Evolutionary conservation across 2,329 filamentous ascomycete genomes (phyloP).

Genomic region (Daldinia sp.): DNA sequence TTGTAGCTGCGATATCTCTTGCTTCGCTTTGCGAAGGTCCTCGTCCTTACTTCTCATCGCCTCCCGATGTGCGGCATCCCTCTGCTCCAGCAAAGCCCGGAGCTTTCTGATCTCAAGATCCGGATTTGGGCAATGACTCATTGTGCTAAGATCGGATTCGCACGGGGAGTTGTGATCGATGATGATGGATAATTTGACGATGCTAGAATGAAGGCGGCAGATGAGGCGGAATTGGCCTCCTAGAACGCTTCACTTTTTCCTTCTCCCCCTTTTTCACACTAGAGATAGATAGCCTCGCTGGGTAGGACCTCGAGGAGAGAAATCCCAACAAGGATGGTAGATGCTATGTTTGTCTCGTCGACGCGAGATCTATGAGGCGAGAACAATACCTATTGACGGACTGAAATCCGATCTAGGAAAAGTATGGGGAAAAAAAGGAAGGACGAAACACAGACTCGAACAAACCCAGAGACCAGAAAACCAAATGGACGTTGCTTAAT

Average conservation of each 20-base stretch:
- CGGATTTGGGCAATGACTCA: slow-evolving; percentile 45
- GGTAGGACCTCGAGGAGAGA: slow-evolving; percentile 33
- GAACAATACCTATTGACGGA: slow-evolving; percentile 40
- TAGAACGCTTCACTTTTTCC: slow-evolving; percentile 37
- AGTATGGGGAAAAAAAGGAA: slow-evolving; percentile 39
- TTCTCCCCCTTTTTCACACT: slow-evolving; percentile 35
- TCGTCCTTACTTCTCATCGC: slow-evolving; percentile 46
- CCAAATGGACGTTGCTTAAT: slow-evolving; percentile 43
- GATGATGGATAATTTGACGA: slow-evolving; percentile 26
- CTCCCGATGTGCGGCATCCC: slow-evolving; percentile 36
- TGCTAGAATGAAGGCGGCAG: slow-evolving; percentile 24
- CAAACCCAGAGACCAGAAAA: slow-evolving; percentile 40
- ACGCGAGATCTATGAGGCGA: slow-evolving; percentile 35
- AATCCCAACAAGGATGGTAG: slow-evolving; percentile 42
- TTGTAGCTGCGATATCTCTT: slow-evolving; percentile 46
- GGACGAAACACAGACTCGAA: slow-evolving; percentile 44
- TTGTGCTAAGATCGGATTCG: slow-evolving; percentile 40
- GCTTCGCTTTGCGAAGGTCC: slow-evolving; percentile 46
- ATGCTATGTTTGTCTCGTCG: slow-evolving; percentile 37
- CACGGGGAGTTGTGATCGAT: slow-evolving; percentile 30
- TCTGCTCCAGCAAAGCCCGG: slow-evolving; percentile 43
- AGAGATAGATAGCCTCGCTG: slow-evolving; percentile 40
- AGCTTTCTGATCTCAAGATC: slow-evolving; percentile 49
- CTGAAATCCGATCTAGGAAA: slow-evolving; percentile 41
- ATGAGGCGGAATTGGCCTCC: slow-evolving; percentile 34